phyloP scores from a whole-genome alignment of 2,329 filamentous ascomycete species.

The Hymenoscyphus scutula region DNA sequence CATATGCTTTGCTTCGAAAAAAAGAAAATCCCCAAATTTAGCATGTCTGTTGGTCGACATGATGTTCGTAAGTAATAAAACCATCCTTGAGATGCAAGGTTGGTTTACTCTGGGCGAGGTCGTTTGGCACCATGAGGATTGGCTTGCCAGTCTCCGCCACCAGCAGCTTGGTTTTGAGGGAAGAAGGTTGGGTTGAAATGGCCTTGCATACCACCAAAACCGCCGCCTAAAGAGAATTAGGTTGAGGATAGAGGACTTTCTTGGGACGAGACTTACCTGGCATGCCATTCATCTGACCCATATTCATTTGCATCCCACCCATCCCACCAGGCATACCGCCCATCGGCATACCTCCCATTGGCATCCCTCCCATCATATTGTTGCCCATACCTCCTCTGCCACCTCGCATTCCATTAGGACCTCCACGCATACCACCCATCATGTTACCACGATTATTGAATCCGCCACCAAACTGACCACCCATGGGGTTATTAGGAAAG shows the following conservation, averaged over 20 bases:
- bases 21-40: background rate
- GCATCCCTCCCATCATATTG: constrained; percentile 45
- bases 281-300: constrained; percentile 55
- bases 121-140: constrained; percentile 82
- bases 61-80: constrained; percentile 3
- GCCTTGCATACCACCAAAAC: constrained; percentile 66
- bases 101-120: constrained; percentile 61
- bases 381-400: constrained; percentile 51
- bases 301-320: constrained; percentile 38
- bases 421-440: constrained; percentile 51
- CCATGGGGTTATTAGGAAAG: constrained; percentile 43
- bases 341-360: constrained; percentile 56
- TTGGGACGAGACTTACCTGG: constrained; percentile 48
- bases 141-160: constrained; percentile 55
- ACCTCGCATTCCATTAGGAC: constrained; percentile 56
- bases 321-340: constrained; percentile 45
- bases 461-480: constrained; percentile 47
- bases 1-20: constrained; percentile 3
- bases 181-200: constrained; percentile 77
- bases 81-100: background rate
- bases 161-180: constrained; percentile 46
- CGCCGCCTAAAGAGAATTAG: constrained; percentile 43
- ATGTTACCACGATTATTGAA: constrained; percentile 51
- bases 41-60: background rate
- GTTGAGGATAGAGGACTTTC: background rate